These are phyloP conservation scores for Phytopythium ostracodes DNA, from an alignment of 352 stramenopile species.

Conservation along the genomic window DNA sequence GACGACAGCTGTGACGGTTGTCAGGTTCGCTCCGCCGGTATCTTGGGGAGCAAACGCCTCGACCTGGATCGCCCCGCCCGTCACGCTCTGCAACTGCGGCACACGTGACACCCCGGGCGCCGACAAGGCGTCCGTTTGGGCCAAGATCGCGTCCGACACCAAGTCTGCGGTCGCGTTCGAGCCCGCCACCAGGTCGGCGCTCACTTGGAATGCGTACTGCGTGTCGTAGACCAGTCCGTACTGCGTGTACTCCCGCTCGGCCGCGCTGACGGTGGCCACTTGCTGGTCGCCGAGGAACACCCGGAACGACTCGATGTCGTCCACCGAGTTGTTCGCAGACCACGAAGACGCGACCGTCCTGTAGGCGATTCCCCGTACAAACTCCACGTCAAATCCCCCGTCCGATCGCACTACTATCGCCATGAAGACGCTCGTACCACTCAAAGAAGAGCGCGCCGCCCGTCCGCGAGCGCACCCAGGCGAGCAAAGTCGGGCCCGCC, in stretches of 20 bases:
- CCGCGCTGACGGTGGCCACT: not conserved
- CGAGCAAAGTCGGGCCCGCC: not conserved
- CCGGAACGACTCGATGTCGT: conserved; percentile 19
- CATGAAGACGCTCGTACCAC: conserved; percentile 17
- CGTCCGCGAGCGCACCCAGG: conserved; percentile 14
- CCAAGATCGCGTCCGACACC: conserved; percentile 24
- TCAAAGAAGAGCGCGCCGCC: conserved; percentile 32
- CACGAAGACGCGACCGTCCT: conserved; percentile 25
- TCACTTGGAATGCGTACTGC: conserved; percentile 24
- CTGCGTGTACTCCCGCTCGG: conserved; percentile 17
- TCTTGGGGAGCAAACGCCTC: conserved; percentile 20
- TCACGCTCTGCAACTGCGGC: conserved; percentile 12
- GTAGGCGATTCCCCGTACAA: not conserved
- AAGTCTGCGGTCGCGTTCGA: conserved; percentile 12
- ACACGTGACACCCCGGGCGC: conserved; percentile 8
- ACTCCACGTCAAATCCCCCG: not conserved
- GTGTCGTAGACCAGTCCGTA: conserved; percentile 34
- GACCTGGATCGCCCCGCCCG: conserved; percentile 17
- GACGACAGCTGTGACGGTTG: conserved; percentile 21
- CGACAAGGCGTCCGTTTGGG: conserved; percentile 18
- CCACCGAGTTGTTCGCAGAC: conserved; percentile 12
- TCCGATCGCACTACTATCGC: not conserved
- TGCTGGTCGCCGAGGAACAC: conserved; percentile 23
- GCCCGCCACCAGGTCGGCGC: conserved; percentile 7
- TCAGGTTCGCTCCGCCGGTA: conserved; percentile 29